Percentiles rank a stretch among this genome's conserved stretches.
These are phyloP conservation scores for Penicillium chermesinum DNA, from an alignment of 495 filamentous ascomycete genomes.

Conservation along the genomic window DNA sequence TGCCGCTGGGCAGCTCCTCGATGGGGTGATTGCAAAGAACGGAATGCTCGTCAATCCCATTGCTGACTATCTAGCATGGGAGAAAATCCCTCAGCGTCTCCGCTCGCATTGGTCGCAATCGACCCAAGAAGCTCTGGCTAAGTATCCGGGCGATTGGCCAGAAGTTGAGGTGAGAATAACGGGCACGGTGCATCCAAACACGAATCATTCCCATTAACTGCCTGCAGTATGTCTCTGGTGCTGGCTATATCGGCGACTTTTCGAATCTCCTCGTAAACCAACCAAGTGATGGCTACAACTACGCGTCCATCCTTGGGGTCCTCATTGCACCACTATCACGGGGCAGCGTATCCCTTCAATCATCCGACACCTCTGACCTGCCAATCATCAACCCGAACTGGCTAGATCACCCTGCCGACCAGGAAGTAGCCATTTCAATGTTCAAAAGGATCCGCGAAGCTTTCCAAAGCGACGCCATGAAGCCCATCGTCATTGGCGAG, in stretches of 20 bases:
- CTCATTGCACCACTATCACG: conserved; percentile 48
- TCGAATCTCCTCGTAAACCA: conserved; percentile 31
- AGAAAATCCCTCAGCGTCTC: conserved; percentile 41
- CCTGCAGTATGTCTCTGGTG: conserved; percentile 33
- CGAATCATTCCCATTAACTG: conserved; percentile 8
- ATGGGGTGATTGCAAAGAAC: conserved; percentile 1
- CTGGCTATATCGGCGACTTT: conserved; percentile 34
- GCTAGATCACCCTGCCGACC: conserved; percentile 44
- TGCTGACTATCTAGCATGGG: conserved; percentile 41
- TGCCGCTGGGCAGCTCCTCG: conserved; percentile 8
- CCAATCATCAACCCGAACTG: conserved; percentile 54
- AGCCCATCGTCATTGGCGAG: conserved; percentile 35
- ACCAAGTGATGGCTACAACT: conserved; percentile 43
- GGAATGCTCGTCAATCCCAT: conserved; percentile 36
- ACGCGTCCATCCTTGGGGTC: conserved; percentile 36
- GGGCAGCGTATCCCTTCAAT: conserved; percentile 51
- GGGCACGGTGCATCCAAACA: too few species aligned
- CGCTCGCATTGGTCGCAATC: conserved; percentile 19
- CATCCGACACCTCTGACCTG: conserved; percentile 31
- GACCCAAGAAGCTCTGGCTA: conserved; percentile 21
- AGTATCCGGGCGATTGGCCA: conserved; percentile 52
- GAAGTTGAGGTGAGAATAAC: conserved; percentile 50
- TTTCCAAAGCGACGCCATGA: conserved; percentile 37
- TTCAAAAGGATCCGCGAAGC: conserved; percentile 48
- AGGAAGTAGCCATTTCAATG: conserved; percentile 49